A percentile compares a stretch with the other conserved stretches of the same genome.
These are phyloP conservation scores for Plasmodium gaboni DNA, from an alignment of 169 alveolate genomes.

Conservation along the genomic window DNA sequence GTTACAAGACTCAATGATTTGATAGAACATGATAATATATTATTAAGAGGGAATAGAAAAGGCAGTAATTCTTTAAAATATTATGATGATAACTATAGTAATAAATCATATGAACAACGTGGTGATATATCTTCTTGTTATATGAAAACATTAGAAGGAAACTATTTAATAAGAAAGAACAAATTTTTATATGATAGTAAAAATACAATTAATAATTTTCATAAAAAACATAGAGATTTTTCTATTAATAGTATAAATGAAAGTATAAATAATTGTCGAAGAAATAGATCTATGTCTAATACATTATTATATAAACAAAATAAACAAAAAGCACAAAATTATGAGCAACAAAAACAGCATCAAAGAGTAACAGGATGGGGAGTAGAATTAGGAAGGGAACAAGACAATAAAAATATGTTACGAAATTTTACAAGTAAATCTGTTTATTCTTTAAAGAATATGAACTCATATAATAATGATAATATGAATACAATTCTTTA, in stretches of 20 bases:
- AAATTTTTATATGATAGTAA: too few species aligned
- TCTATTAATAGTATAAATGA: constrained; percentile 71
- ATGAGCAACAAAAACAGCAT: background rate
- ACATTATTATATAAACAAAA: background rate
- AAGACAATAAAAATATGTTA: too few species aligned
- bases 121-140: too few species aligned
- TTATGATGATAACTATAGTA: too few species aligned
- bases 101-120: too few species aligned
- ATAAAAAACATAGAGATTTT: background rate
- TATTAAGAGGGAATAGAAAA: constrained; percentile 6
- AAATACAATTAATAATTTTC: background rate
- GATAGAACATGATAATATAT: constrained; percentile 52
- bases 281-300: constrained; percentile 1
- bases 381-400: too few species aligned
- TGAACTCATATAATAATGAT: too few species aligned
- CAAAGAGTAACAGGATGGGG: background rate
- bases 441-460: too few species aligned
- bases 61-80: background rate
- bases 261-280: constrained; percentile 33
- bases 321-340: background rate
- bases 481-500: too few species aligned
- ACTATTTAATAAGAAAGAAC: too few species aligned
- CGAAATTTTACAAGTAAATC: too few species aligned
- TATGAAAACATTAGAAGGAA: too few species aligned
- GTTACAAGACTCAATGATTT: constrained; percentile 37